Evolutionary conservation across 352 stramenopile genomes (phyloP).

Genomic region (Phytophthora pistaciae): DNA sequence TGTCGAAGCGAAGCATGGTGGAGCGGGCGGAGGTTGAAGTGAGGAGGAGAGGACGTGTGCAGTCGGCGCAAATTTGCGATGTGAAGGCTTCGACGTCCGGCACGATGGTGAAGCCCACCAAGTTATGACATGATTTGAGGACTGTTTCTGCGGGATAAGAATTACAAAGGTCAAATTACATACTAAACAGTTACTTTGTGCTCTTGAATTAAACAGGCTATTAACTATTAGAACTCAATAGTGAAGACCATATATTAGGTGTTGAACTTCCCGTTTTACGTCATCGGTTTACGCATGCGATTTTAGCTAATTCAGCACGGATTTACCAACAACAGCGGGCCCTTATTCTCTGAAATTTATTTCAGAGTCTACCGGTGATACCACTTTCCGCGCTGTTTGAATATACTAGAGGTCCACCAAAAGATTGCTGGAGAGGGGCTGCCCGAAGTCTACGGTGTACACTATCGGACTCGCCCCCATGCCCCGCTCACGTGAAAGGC

Average conservation of each 20-base stretch:
- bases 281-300: constrained; percentile 34
- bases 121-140: background rate
- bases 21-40: constrained; percentile 3
- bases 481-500: no score
- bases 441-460: no score
- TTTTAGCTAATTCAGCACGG: background rate
- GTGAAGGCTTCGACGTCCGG: constrained; percentile 15
- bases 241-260: background rate
- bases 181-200: background rate
- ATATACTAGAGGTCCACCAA: no score
- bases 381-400: no score
- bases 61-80: constrained; percentile 26
- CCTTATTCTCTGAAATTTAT: no score
- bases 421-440: no score
- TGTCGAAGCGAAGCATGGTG: constrained; percentile 79
- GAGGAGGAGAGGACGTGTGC: constrained; percentile 10
- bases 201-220: background rate
- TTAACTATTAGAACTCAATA: background rate
- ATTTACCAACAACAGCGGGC: no score
- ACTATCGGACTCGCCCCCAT: no score
- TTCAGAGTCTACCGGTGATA: no score
- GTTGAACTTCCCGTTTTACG: constrained; percentile 38
- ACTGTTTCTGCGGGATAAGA: background rate
- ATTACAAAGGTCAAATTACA: background rate
- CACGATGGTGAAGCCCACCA: background rate